Evolutionary conservation across 768 basidiomycete genomes (phyloP), one percentile per base, ranked within the genome.

Genomic region (Stropharia rugosoannulata): DNA sequence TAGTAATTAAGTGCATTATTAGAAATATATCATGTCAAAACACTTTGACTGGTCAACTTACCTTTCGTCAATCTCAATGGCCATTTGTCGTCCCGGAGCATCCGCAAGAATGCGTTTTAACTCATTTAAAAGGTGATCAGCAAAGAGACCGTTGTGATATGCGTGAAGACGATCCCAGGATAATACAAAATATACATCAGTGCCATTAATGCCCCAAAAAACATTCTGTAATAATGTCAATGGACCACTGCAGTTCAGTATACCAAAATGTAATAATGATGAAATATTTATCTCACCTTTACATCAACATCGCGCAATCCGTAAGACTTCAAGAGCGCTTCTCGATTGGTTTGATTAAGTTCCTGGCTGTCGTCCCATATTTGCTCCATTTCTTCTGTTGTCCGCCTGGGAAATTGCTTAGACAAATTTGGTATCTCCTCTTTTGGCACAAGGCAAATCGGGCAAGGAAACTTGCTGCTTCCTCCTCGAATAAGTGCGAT

Each of bases 111-210:
- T 19, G 37, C 37, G 49, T 70, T 69, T 29, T 18, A 74, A 5
- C 32, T 69, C 62, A 1, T n/a, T 49, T 15, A 68, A 65, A 0
- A 77, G 36, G 49, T 78, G 75, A 43, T 73, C 64, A 0, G 64
- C 62, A 52, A 65, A 70, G 1, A 75, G 32, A 3, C 75, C 75
- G 10, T 25, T 36, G 47, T 68, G 61, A 49, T 69, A 60, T 0
- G 61, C 59, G 54, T 77, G 75, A 0, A 77, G 59, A 0, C 61
- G 56, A 56, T 77, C 74, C 55, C 73, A 76, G 10, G 72, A 73
- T 3, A 69, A 40, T 8, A 73, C 71, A 1, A n/a, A 15, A 49
- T 75, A 62, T 2, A 72, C 65, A 50, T 74, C 67, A 2, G 68
- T 69, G 27, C 59, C 22, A 9, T 38, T 32, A 7, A 76, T 29